Evolutionary conservation across 495 filamentous ascomycete species (phyloP).

Genomic region (Talaromyces liani): DNA sequence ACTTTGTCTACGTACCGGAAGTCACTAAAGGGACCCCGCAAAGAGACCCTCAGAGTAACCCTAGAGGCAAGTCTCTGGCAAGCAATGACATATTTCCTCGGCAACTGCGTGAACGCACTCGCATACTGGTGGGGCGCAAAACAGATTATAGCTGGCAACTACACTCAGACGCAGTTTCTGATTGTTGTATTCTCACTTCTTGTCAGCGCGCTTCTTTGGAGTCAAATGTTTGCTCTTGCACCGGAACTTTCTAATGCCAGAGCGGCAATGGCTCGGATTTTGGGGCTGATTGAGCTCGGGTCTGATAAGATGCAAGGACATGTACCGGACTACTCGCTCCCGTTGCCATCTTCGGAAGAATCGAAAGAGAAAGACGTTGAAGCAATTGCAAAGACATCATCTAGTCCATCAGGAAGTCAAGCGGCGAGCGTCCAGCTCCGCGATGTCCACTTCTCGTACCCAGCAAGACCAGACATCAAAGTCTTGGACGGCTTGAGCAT

Average conservation of each 20-base stretch:
- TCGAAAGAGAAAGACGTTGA: slow-evolving; percentile 13
- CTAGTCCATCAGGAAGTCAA: slow-evolving; percentile 16
- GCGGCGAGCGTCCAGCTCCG: slow-evolving; percentile 43
- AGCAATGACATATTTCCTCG: slow-evolving; percentile 44
- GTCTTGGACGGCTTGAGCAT: slow-evolving; percentile 38
- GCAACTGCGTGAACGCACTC: slow-evolving; percentile 51
- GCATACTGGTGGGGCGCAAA: slow-evolving; percentile 67
- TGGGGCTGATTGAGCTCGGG: slow-evolving; percentile 41
- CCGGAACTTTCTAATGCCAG: slow-evolving; percentile 51
- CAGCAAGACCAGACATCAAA: slow-evolving; percentile 29
- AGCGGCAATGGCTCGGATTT: slow-evolving; percentile 36
- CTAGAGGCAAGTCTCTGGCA: slow-evolving; percentile 44
- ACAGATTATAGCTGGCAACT: slow-evolving; percentile 48
- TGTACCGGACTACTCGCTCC: background rate
- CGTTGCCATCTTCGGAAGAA: background rate
- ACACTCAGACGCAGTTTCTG: slow-evolving; percentile 54
- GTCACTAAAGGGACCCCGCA: slow-evolving; percentile 32
- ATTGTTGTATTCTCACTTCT: slow-evolving; percentile 53
- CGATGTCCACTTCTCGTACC: slow-evolving; percentile 57
- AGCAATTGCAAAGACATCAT: slow-evolving; percentile 14
- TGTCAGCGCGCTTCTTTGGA: slow-evolving; percentile 53
- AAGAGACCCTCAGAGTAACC: slow-evolving; percentile 41
- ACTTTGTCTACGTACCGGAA: slow-evolving; percentile 31
- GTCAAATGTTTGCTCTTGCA: slow-evolving; percentile 60
- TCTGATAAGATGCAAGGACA: slow-evolving; percentile 26